These are phyloP conservation scores for Stephania cephalantha DNA, from an alignment of 164 flowering plant genomes.

Conservation along the genomic window DNA sequence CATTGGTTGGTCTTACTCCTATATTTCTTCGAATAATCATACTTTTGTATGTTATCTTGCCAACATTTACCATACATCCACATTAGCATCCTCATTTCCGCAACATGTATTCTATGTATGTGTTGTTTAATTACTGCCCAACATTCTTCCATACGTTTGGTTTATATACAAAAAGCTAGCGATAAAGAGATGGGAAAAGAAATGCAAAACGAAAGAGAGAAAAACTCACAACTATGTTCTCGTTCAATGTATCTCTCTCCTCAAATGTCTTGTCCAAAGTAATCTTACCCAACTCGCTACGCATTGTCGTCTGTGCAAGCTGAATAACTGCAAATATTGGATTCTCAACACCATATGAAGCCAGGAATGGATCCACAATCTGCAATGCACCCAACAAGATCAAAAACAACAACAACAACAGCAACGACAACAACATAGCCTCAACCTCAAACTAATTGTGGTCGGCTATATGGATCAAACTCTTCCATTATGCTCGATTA, in stretches of 20 bases:
- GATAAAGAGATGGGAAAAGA: neutral
- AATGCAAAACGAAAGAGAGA: neutral
- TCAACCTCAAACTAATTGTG: too few relatives aligned
- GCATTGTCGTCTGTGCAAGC: constrained; percentile 95
- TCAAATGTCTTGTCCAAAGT: constrained; percentile 89
- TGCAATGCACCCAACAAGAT: constrained; percentile 22
- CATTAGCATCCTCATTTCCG: too few relatives aligned
- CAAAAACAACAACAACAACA: neutral
- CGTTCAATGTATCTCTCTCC: constrained; percentile 83
- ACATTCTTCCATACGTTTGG: too few relatives aligned
- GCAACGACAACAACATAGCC: too few relatives aligned
- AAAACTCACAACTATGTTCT: constrained; percentile 69
- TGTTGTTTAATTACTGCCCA: too few relatives aligned
- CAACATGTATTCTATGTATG: too few relatives aligned
- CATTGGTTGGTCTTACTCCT: too few relatives aligned
- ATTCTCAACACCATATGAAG: constrained; percentile 92
- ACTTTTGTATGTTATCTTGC: too few relatives aligned
- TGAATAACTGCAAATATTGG: constrained; percentile 79
- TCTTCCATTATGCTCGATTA: too few relatives aligned
- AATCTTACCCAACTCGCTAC: constrained; percentile 91
- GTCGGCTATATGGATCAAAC: too few relatives aligned
- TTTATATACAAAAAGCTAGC: neutral
- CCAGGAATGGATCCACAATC: constrained; percentile 75
- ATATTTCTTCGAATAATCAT: too few relatives aligned
- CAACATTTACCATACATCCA: too few relatives aligned